A percentile compares a stretch with the other conserved stretches of the same genome.
Conservation (phyloP, 176 grass and related monocot genomes). For the Eragrostis curvula region DNA sequence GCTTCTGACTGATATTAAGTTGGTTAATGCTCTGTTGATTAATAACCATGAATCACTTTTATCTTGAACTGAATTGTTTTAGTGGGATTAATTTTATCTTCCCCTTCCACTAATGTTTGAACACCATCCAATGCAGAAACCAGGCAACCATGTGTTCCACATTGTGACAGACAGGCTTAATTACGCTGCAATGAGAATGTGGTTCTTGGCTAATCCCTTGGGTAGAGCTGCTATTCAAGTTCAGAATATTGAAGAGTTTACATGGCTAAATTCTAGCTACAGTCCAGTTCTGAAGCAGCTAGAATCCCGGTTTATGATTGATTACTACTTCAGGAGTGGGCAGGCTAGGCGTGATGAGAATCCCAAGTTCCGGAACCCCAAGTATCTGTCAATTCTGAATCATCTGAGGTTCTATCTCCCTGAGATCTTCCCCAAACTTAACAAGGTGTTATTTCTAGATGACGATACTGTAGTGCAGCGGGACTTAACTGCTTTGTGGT, state of each 20-base stretch:
- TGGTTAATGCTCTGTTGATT: not conserved
- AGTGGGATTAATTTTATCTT: not conserved
- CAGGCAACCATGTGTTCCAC: slow-evolving; percentile 86
- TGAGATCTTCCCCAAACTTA: slow-evolving; percentile 85
- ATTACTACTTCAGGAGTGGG: slow-evolving; percentile 83
- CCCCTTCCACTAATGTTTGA: not conserved
- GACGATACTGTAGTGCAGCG: slow-evolving; percentile 89
- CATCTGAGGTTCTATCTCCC: slow-evolving; percentile 97
- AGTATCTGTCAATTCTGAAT: slow-evolving; percentile 94
- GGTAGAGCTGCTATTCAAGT: slow-evolving; percentile 76
- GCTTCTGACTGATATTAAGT: not conserved
- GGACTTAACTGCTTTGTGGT: slow-evolving; percentile 76
- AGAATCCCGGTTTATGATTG: slow-evolving; percentile 70
- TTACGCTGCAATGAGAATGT: slow-evolving; percentile 96
- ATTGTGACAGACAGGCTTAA: slow-evolving; percentile 90
- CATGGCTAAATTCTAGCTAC: slow-evolving; percentile 91
- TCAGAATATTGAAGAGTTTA: slow-evolving; percentile 86
- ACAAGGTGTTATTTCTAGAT: slow-evolving; percentile 87
- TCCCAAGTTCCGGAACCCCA: slow-evolving; percentile 88
- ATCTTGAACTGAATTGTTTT: not conserved
- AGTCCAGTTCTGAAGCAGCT: slow-evolving; percentile 96
- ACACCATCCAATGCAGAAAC: slow-evolving; percentile 62
- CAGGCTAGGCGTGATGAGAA: slow-evolving; percentile 59
- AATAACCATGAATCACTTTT: slow-evolving; percentile 6
- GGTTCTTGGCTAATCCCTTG: slow-evolving; percentile 85